Evolutionary conservation across 257 asterid genomes (phyloP).

Genomic region (Solanum sejunctum): DNA sequence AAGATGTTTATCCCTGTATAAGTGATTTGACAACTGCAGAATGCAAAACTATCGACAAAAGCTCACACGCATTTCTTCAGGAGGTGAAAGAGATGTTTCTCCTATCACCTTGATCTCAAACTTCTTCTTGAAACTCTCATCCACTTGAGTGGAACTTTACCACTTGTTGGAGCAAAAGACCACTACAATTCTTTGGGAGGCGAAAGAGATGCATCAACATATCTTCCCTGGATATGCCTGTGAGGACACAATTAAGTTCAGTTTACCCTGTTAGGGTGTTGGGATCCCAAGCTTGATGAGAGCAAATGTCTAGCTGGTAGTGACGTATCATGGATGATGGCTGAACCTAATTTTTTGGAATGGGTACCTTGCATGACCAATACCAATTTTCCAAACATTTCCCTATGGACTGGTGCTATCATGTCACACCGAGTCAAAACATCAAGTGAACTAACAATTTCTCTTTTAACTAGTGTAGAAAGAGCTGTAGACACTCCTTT

Average conservation of each 20-base stretch:
- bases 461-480: conserved; percentile 26
- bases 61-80: neutral
- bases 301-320: neutral
- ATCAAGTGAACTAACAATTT: conserved; percentile 50
- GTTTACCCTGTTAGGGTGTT: neutral
- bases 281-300: neutral
- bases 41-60: neutral
- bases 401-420: conserved; percentile 51
- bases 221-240: neutral
- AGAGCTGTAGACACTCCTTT: conserved; percentile 50
- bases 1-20: neutral
- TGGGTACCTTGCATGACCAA: neutral
- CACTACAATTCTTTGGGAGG: neutral
- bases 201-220: neutral
- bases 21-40: neutral
- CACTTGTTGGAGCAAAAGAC: neutral
- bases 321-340: neutral
- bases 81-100: neutral
- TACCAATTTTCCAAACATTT: conserved; percentile 38
- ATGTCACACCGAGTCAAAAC: conserved; percentile 32
- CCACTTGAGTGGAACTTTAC: neutral
- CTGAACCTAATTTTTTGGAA: neutral
- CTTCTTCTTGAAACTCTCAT: neutral
- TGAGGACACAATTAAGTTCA: neutral
- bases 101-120: neutral